These are phyloP conservation scores for Brassica nigra DNA, from an alignment of 345 rosid species.

Conservation along the genomic window DNA sequence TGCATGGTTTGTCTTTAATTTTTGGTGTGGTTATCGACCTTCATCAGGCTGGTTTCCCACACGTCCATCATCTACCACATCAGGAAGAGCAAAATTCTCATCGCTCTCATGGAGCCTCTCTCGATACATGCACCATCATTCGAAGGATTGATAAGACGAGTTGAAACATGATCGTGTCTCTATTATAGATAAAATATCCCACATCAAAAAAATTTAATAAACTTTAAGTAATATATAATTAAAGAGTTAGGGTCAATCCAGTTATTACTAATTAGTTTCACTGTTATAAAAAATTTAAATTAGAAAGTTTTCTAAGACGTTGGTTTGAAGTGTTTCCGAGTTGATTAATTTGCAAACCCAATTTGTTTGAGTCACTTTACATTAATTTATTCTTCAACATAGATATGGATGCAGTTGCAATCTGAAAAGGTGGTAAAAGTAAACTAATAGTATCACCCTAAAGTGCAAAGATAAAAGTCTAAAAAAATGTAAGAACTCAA, in stretches of 20 bases:
- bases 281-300: background rate
- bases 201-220: too few species aligned
- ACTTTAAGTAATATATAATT: too few species aligned
- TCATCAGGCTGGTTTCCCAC: background rate
- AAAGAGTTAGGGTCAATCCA: too few species aligned
- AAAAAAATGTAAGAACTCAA: background rate
- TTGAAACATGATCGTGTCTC: background rate
- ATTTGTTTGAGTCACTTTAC: background rate
- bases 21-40: background rate
- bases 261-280: background rate
- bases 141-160: background rate
- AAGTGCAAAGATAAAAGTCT: background rate
- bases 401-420: background rate
- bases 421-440: slow-evolving; percentile 24
- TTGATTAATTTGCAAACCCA: background rate
- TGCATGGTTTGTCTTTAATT: background rate
- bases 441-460: background rate
- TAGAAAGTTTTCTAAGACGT: background rate
- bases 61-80: background rate
- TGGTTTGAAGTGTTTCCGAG: background rate
- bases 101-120: background rate
- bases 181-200: too few species aligned
- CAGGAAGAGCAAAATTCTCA: background rate
- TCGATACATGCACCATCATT: background rate
- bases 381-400: background rate